Percentiles rank a stretch among this genome's conserved stretches.
Evolutionary conservation across 306 rosid species (phyloP).

Genomic region (Ceratonia siliqua): DNA sequence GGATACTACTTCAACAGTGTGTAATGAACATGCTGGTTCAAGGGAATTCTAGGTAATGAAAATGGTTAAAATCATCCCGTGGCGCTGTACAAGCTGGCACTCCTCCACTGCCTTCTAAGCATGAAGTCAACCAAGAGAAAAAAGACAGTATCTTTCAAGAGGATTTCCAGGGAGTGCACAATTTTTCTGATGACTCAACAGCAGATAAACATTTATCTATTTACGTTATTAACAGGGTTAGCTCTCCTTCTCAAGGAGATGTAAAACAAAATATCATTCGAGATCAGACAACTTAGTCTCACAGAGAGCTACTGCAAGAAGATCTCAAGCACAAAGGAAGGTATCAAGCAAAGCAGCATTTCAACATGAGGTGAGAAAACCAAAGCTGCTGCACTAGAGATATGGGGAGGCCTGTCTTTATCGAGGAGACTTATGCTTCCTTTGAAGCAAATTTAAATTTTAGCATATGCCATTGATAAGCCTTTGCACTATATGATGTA

Average conservation of each 20-base stretch:
- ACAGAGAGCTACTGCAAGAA: conserved; percentile 14
- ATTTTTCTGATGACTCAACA: conserved; percentile 11
- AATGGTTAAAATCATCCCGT: not conserved
- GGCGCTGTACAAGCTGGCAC: not conserved
- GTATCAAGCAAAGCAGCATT: not conserved
- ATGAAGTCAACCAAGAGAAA: not conserved
- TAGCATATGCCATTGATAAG: not conserved
- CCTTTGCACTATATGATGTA: not conserved
- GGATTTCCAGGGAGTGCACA: not conserved
- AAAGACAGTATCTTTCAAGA: not conserved
- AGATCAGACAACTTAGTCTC: not conserved
- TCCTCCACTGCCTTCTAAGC: not conserved
- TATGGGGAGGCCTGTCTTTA: not conserved
- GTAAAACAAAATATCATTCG: not conserved
- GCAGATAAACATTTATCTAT: not conserved
- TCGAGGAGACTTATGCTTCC: not conserved
- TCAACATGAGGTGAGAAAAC: conserved; percentile 44
- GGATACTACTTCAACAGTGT: not conserved
- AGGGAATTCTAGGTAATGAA: conserved; percentile 10
- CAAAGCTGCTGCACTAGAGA: not conserved
- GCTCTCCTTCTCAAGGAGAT: conserved; percentile 10
- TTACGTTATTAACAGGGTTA: not conserved
- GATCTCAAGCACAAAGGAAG: conserved; percentile 12
- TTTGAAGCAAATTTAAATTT: not conserved
- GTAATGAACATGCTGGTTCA: conserved; percentile 6